phyloP scores from a whole-genome alignment of 306 rosid genomes.

The Cucurbita ficifolia region DNA sequence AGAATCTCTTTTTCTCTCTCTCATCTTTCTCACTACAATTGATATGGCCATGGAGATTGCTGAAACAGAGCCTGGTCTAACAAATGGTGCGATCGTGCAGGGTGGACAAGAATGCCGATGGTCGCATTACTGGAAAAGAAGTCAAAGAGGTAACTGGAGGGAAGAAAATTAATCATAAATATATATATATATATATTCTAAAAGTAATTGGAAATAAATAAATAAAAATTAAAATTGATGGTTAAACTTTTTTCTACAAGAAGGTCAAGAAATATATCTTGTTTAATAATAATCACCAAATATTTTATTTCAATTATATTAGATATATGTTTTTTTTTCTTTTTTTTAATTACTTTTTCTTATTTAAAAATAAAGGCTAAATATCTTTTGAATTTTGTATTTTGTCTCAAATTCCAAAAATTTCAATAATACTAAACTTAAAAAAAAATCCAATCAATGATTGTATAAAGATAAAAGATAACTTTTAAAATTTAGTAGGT shows the following conservation, averaged over 20 bases:
- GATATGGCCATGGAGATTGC: not conserved
- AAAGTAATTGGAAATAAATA: not conserved
- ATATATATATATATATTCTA: not conserved
- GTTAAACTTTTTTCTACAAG: not conserved
- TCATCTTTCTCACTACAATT: not conserved
- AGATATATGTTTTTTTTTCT: not conserved
- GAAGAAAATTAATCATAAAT: not conserved
- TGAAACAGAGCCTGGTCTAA: not conserved
- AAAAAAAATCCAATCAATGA: too few species aligned
- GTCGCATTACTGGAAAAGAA: conserved; percentile 62
- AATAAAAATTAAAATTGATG: not conserved
- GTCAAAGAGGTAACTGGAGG: conserved; percentile 47
- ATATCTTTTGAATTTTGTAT: too few species aligned
- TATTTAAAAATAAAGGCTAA: too few species aligned
- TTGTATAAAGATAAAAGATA: too few species aligned
- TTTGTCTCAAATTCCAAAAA: too few species aligned
- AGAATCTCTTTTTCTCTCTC: not conserved
- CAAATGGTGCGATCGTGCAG: conserved; percentile 20
- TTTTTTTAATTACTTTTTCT: not conserved
- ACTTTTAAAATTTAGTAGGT: too few species aligned
- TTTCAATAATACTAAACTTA: too few species aligned
- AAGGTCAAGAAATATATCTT: not conserved
- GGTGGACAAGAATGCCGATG: conserved; percentile 91
- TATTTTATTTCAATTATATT: not conserved
- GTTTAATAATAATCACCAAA: not conserved